Conservation (phyloP, 2,329 filamentous ascomycete genomes). For the Colletotrichum sp. region DNA sequence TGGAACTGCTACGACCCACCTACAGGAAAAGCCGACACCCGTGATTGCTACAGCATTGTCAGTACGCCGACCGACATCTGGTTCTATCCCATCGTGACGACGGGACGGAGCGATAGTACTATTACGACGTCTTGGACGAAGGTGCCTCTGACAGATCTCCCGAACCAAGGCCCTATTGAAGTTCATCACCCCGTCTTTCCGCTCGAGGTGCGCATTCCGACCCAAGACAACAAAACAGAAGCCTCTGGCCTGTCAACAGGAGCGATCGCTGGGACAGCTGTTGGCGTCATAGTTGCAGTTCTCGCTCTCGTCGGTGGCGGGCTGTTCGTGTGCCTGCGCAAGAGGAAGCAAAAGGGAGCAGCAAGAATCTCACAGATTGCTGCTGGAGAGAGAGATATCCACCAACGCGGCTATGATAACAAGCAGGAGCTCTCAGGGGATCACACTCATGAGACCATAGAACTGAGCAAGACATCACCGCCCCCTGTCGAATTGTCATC, state of each 20-base stretch:
- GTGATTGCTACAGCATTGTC: background rate
- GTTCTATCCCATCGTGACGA: background rate
- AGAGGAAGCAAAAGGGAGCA: background rate
- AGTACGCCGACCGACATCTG: conserved; percentile 1
- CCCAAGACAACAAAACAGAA: background rate
- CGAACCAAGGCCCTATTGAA: background rate
- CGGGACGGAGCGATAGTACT: background rate
- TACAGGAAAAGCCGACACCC: background rate
- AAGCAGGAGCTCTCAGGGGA: conserved; percentile 1
- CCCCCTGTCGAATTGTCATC: conserved; percentile 1
- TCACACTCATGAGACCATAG: background rate
- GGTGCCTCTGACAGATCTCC: background rate
- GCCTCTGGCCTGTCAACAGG: background rate
- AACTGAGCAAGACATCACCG: background rate
- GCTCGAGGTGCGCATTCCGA: background rate
- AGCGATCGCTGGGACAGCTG: background rate
- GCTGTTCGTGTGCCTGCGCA: background rate
- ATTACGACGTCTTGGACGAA: background rate
- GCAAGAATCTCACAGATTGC: background rate
- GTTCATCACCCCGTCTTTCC: background rate
- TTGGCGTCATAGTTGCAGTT: background rate
- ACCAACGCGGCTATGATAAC: background rate
- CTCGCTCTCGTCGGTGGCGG: background rate
- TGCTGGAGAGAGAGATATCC: background rate
- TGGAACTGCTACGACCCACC: background rate